Evolutionary conservation across 768 basidiomycete genomes (phyloP).

Genomic region (Termitomyces sp.): DNA sequence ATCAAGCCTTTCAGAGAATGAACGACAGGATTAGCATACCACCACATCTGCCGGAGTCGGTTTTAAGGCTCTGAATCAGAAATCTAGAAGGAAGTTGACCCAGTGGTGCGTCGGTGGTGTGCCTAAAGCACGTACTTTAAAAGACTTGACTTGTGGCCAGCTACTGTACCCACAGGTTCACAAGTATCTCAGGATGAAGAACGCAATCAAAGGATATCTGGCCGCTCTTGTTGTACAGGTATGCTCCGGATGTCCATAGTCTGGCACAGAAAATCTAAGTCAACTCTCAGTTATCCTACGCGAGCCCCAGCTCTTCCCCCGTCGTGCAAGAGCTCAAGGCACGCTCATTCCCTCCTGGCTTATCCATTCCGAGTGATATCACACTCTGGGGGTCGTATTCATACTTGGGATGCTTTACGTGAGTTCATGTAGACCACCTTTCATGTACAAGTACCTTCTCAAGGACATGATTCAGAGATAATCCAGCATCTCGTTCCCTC

Average conservation of each 20-base stretch:
- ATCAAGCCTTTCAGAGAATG: neutral
- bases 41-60: neutral
- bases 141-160: neutral
- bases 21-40: neutral
- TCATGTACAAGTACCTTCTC: neutral
- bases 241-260: neutral
- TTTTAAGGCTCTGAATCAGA: neutral
- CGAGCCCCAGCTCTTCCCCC: neutral
- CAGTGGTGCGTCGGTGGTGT: neutral
- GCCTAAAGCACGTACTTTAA: neutral
- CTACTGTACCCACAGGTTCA: neutral
- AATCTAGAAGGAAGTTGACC: neutral
- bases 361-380: conserved; percentile 13
- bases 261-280: neutral
- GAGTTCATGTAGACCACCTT: neutral
- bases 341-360: conserved; percentile 8
- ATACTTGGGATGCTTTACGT: conserved; percentile 14
- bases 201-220: neutral
- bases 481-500: conserved; percentile 3
- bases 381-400: conserved; percentile 9
- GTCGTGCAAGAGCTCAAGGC: neutral
- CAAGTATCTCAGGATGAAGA: neutral
- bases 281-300: neutral
- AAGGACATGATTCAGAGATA: neutral
- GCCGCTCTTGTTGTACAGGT: neutral